Evolutionary conservation across 179 eudicot genomes (phyloP).

Genomic region (Nepenthes alata): DNA sequence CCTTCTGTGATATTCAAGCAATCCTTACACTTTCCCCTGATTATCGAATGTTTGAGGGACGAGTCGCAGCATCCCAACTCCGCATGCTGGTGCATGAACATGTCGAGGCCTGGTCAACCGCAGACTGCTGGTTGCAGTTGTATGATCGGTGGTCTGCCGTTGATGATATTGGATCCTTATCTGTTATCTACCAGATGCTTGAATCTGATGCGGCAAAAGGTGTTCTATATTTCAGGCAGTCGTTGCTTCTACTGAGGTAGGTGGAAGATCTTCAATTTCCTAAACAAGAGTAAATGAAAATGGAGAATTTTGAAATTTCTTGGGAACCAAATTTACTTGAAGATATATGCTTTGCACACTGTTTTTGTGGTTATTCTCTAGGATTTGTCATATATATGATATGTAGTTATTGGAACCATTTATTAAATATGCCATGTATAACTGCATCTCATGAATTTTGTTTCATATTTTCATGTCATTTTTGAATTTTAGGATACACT

Average conservation of each 20-base stretch:
- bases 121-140: conserved; percentile 91
- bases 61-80: conserved; percentile 67
- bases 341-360: too few species aligned
- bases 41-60: conserved; percentile 79
- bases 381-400: too few species aligned
- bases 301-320: too few species aligned
- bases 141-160: conserved; percentile 95
- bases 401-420: too few species aligned
- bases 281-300: too few species aligned
- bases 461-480: too few species aligned
- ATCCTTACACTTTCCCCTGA: conserved; percentile 78
- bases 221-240: conserved; percentile 88
- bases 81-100: conserved; percentile 71
- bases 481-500: too few species aligned
- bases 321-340: too few species aligned
- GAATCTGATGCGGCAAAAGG: conserved; percentile 92
- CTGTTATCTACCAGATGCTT: conserved; percentile 93
- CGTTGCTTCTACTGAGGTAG: conserved; percentile 87
- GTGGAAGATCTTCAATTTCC: background rate
- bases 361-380: too few species aligned
- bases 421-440: too few species aligned
- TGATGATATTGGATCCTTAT: conserved; percentile 92
- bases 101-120: conserved; percentile 80
- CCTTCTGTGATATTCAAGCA: conserved; percentile 77
- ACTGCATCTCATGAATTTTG: too few species aligned